Base-by-base conservation (phyloP, 176 grass and related monocot genomes). In the Musa itinerans region DNA sequence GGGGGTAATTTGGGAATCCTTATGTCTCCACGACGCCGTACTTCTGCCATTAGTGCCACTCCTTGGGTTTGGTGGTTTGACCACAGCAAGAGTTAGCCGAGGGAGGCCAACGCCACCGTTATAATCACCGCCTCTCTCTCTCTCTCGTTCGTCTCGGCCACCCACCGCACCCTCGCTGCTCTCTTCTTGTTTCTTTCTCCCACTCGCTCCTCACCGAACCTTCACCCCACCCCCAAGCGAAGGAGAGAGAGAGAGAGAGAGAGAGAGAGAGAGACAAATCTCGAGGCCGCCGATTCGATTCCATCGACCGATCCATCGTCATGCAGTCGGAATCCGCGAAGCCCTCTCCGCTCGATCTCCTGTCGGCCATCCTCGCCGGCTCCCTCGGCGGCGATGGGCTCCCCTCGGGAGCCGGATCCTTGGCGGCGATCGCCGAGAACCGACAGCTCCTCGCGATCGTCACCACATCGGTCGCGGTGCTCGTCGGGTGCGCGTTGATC, bases 341-440 rank as follows among this genome's bases (percentile, higher is more conserved):
- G 24, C 2, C 53, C 5, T 74, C 15, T 9, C 52, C 53, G 54
- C 53, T 74, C 26, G 72, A 77, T 53, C 48, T 52, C 17, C 12
- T 65, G n/a, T 25, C 29, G 34, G 93, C 93, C 75, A 83, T 97
- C 87, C 78, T 97, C 16, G 81, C 82, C 13, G 94, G 90, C 3
- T 73, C 50, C 19, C 62, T 23, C 76, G 22, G 14, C 19, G 16
- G 53, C 53, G 22, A 34, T n/a, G 81, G 77, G 34, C 11, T 51
- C 22, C 13, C 54, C 50, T 54, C 7, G 53, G 74, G 65, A 64
- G 12, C 5, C 34, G 34, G 34, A 43, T 51, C 52, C 24, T 10
- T 1, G 64, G 80, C 43, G 23, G 26, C 24, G 78, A 15, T 85
- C 9, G 78, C 76, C 5, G 93, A 80, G 54, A 73, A 87, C 67